Evolutionary conservation across 106 monocot genomes (phyloP).

Genomic region (Triglochin maritima): DNA sequence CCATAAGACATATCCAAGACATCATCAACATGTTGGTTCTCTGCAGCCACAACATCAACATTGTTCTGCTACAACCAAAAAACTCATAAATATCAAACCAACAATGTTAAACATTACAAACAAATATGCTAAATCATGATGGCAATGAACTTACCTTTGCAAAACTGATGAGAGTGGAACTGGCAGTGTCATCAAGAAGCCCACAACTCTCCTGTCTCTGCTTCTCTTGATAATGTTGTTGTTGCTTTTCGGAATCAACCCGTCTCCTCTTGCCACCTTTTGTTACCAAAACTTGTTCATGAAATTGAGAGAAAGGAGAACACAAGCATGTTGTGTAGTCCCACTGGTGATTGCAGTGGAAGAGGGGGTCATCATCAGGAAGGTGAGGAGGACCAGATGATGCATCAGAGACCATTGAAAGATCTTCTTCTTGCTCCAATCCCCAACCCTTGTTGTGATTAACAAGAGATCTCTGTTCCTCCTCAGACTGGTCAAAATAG

Average conservation of each 20-base stretch:
- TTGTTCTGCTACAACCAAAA: slow-evolving; percentile 17
- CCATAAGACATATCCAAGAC: slow-evolving; percentile 47
- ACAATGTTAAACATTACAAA: neutral
- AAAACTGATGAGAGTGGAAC: slow-evolving; percentile 39
- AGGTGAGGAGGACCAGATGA: slow-evolving; percentile 79
- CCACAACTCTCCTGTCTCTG: slow-evolving; percentile 5
- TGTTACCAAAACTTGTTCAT: neutral
- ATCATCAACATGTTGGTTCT: slow-evolving; percentile 11
- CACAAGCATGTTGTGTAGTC: slow-evolving; percentile 2
- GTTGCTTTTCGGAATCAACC: slow-evolving; percentile 8
- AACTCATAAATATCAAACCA: neutral
- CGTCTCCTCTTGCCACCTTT: slow-evolving; percentile 37
- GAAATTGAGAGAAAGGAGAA: slow-evolving; percentile 1
- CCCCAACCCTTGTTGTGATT: slow-evolving; percentile 30
- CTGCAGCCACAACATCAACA: slow-evolving; percentile 4
- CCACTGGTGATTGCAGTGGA: slow-evolving; percentile 1
- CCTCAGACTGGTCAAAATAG: slow-evolving; percentile 51
- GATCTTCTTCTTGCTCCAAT: slow-evolving; percentile 53
- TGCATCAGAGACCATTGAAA: slow-evolving; percentile 94
- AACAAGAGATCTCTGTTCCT: neutral
- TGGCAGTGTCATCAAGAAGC: slow-evolving; percentile 74
- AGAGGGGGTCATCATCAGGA: slow-evolving; percentile 20
- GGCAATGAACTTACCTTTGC: neutral
- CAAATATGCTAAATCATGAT: neutral
- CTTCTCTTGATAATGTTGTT: neutral